phyloP scores from a whole-genome alignment of 164 flowering plant species.

The Annona squamosa region DNA sequence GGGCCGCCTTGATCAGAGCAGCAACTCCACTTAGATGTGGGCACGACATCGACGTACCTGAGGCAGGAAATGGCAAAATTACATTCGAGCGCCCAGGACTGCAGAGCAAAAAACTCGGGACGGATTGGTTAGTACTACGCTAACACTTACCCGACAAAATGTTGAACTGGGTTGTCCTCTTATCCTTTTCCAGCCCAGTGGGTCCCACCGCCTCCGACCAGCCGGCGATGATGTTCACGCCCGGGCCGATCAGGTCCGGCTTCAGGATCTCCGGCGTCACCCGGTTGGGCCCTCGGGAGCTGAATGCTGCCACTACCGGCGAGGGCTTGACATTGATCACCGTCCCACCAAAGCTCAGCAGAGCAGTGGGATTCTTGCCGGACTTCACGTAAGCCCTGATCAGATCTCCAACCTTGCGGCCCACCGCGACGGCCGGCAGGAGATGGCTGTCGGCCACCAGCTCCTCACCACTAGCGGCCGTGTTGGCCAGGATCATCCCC shows the following conservation, averaged over 20 bases:
- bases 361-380: conserved; percentile 46
- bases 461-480: conserved; percentile 76
- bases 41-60: conserved; percentile 95
- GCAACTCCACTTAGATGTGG: conserved; percentile 90
- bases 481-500: conserved; percentile 87
- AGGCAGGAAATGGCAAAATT: not conserved
- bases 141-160: conserved; percentile 64
- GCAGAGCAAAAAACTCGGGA: not conserved
- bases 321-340: conserved; percentile 66
- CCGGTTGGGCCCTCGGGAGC: conserved; percentile 78
- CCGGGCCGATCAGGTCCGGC: conserved; percentile 92
- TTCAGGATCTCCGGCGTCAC: conserved; percentile 70
- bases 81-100: not conserved
- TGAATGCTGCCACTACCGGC: conserved; percentile 85
- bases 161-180: conserved; percentile 58
- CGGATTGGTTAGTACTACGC: not conserved
- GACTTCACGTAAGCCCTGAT: conserved; percentile 47
- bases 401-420: conserved; percentile 43
- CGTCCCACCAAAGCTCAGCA: conserved; percentile 73
- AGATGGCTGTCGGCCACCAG: conserved; percentile 80
- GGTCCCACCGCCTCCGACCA: conserved; percentile 75
- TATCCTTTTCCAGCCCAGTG: conserved; percentile 48
- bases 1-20: conserved; percentile 81
- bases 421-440: conserved; percentile 82
- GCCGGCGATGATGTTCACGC: conserved; percentile 81